Base-by-base conservation (phyloP, 805 yeast species). In the Kodamaea lidongshanica region DNA sequence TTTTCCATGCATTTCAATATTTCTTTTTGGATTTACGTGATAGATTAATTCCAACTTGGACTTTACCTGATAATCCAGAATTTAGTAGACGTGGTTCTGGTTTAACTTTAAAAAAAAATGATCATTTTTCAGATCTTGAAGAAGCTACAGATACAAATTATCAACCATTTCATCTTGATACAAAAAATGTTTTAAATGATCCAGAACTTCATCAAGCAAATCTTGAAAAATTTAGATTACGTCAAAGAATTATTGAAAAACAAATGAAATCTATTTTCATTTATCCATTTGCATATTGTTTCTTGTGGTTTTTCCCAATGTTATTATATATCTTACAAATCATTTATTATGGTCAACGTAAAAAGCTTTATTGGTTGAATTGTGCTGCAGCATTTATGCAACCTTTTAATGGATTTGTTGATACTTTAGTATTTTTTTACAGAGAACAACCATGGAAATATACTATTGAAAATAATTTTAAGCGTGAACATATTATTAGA, bases 271-370 rank as follows among this genome's bases (percentile, higher is more conserved):
- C 79, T 18, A 79, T 87, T 27, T 85, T 87, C 54, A 66, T 87
- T 26, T 87, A 87, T 50, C 96, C 96, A 3, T 58, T 80, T 23
- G 80, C 94, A 2, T 87, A 85, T 53, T 65, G 85, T 35, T 64
- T 81, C 16, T 55, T 86, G 27, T 87, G 96, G 96, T 48, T 79
- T 12, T 78, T 82, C 40, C 96, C 96, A 2, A 71, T 84, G 37
- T 69, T 79, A 4, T 63, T 74, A 19, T 82, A 80, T 44, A 64
- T 75, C 33, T 65, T 84, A 7, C 76, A 72, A 45, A 61, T 69
- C 42, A 59, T 63, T 21, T 59, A 67, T 42, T 75, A 71, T 34
- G 50, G 66, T 12, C 25, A 37, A 1, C 62, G 68, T 36, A 72
- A 74, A 1, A 74, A 80, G 2, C 63, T 72, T 6, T 67, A 68